A percentile compares a stretch with the other conserved stretches of the same genome.
Conservation (phyloP, 352 stramenopile species). For the Globisporangium splendens region DNA sequence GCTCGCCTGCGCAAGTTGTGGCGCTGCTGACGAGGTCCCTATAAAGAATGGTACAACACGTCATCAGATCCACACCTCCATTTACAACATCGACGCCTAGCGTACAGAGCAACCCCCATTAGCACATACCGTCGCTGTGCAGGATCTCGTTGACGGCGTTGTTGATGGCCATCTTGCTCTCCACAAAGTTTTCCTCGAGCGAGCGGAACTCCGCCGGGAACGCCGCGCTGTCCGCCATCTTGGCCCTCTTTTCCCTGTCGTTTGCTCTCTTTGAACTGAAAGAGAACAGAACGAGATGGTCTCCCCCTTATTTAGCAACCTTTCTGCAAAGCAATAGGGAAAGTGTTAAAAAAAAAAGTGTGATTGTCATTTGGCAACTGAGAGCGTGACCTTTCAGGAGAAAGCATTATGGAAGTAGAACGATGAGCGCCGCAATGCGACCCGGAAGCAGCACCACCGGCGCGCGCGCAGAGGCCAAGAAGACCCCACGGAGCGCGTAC, state of each 20-base stretch:
- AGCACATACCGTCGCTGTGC: conserved; percentile 29
- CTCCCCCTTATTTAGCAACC: conserved; percentile 1
- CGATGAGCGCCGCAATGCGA: conserved; percentile 4
- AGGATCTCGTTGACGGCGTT: conserved; percentile 70
- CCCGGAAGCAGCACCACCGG: conserved; percentile 6
- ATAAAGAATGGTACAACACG: conserved; percentile 7
- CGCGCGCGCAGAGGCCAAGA: conserved; percentile 31
- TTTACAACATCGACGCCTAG: too few species aligned
- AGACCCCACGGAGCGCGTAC: conserved; percentile 29
- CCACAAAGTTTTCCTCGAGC: conserved; percentile 77
- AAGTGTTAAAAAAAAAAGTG: not conserved
- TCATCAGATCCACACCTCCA: not conserved
- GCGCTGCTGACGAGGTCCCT: conserved; percentile 32
- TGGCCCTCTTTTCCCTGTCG: conserved; percentile 1
- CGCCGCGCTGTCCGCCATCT: conserved; percentile 25
- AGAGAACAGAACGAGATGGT: not conserved
- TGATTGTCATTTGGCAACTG: not conserved
- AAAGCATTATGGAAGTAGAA: not conserved
- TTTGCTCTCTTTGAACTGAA: not conserved
- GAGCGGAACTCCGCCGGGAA: conserved; percentile 60
- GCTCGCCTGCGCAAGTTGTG: conserved; percentile 52
- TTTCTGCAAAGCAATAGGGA: too few species aligned
- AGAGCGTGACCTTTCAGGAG: not conserved
- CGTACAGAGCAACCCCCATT: not conserved
- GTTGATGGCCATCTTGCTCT: conserved; percentile 82